Evolutionary conservation across 257 asterid genomes (phyloP).

Genomic region (Capsicum baccatum): DNA sequence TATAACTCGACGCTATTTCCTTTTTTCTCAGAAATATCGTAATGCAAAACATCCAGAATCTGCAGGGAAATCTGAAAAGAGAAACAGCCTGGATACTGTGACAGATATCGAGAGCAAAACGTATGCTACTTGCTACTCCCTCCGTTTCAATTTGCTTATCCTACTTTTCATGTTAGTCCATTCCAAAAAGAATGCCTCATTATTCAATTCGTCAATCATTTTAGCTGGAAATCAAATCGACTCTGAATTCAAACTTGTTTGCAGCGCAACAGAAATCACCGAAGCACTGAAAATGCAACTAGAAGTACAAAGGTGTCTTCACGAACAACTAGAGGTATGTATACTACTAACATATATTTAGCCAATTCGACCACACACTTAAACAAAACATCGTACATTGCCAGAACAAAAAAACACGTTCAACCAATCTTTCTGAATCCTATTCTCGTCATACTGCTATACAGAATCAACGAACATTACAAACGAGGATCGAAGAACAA

Average conservation of each 20-base stretch:
- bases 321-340: slow-evolving; percentile 58
- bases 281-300: slow-evolving; percentile 26
- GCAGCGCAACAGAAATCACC: slow-evolving; percentile 43
- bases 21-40: slow-evolving; percentile 64
- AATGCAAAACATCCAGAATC: slow-evolving; percentile 73
- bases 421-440: not conserved
- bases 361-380: not conserved
- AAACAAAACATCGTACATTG: not conserved
- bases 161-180: not conserved
- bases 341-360: not conserved
- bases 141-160: not conserved
- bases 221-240: not conserved
- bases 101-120: slow-evolving; percentile 51
- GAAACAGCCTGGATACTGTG: slow-evolving; percentile 36
- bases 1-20: not conserved
- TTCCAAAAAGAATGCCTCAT: too few species aligned
- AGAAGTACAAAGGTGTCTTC: slow-evolving; percentile 27
- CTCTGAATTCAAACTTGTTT: slow-evolving; percentile 16
- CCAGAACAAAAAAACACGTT: not conserved
- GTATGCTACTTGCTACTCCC: slow-evolving; percentile 36
- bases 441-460: not conserved
- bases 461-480: slow-evolving; percentile 61
- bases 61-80: slow-evolving; percentile 59
- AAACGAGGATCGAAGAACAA: slow-evolving; percentile 77
- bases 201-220: not conserved